phyloP scores from a whole-genome alignment of 768 basidiomycete species.

The Pulveroboletus sp. region DNA sequence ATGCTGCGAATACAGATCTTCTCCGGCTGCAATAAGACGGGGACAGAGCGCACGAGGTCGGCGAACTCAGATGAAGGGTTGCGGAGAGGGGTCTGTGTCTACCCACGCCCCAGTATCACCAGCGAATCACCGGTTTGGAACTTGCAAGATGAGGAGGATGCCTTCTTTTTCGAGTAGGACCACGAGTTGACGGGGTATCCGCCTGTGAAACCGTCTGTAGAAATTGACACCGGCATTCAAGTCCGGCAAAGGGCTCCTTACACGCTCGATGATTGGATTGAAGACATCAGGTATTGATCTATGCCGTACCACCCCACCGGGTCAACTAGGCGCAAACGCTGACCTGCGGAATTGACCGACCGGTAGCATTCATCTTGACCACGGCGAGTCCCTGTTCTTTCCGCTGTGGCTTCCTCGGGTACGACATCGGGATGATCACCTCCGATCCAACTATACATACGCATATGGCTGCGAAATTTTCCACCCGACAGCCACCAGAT shows the following conservation, averaged over 20 bases:
- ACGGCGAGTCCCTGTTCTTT: constrained; percentile 62
- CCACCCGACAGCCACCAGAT: constrained; percentile 68
- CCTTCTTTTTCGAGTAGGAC: constrained; percentile 52
- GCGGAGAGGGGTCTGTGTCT: constrained; percentile 49
- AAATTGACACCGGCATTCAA: constrained; percentile 68
- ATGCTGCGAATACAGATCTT: constrained; percentile 56
- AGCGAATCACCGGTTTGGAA: neutral
- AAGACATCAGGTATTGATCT: constrained; percentile 59
- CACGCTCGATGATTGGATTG: constrained; percentile 46
- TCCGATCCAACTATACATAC: constrained; percentile 51
- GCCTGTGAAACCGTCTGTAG: constrained; percentile 64
- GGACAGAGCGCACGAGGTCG: constrained; percentile 48
- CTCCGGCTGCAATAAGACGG: constrained; percentile 59
- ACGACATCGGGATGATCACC: constrained; percentile 42
- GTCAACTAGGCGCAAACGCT: neutral
- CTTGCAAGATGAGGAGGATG: constrained; percentile 59
- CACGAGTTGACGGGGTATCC: constrained; percentile 66
- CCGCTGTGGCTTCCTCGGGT: constrained; percentile 45
- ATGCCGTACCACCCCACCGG: constrained; percentile 30
- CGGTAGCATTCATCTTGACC: constrained; percentile 69
- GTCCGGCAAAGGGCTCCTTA: constrained; percentile 48
- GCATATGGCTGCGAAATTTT: constrained; percentile 55
- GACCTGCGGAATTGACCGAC: constrained; percentile 26
- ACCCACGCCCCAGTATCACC: neutral
- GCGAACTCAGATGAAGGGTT: constrained; percentile 57